Conservation (phyloP, 768 basidiomycete species). For the Naganishia randhawae region DNA sequence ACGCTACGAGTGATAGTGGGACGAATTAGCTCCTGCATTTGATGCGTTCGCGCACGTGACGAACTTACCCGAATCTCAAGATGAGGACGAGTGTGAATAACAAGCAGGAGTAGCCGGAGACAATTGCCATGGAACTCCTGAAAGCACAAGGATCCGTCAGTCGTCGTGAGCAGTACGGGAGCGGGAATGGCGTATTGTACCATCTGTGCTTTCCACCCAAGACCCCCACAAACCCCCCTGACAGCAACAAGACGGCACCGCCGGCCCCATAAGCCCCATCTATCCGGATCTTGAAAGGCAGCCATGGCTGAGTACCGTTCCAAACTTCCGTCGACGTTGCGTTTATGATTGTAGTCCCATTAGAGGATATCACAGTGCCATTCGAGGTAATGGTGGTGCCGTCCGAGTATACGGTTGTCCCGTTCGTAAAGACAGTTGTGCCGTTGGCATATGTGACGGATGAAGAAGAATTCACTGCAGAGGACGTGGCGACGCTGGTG, state of each 20-base stretch:
- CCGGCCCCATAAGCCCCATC: slow-evolving; percentile 87
- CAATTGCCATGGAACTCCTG: slow-evolving; percentile 90
- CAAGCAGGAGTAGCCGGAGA: slow-evolving; percentile 82
- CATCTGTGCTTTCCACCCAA: slow-evolving; percentile 95
- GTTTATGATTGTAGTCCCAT: slow-evolving; percentile 30
- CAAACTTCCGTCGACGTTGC: slow-evolving; percentile 36
- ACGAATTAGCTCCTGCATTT: background rate
- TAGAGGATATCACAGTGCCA: slow-evolving; percentile 31
- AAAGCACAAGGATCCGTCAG: background rate
- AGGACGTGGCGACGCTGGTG: slow-evolving; percentile 35
- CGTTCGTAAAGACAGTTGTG: slow-evolving; percentile 31
- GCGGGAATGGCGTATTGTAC: slow-evolving; percentile 54
- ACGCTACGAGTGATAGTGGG: slow-evolving; percentile 69
- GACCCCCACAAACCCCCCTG: slow-evolving; percentile 82
- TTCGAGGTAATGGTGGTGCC: slow-evolving; percentile 7
- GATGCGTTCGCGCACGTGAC: background rate
- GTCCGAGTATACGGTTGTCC: slow-evolving; percentile 26
- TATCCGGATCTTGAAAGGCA: slow-evolving; percentile 62
- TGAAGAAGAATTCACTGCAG: background rate
- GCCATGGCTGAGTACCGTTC: slow-evolving; percentile 41
- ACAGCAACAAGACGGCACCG: slow-evolving; percentile 80
- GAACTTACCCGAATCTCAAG: slow-evolving; percentile 45
- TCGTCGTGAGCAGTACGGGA: slow-evolving; percentile 10
- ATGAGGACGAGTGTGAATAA: slow-evolving; percentile 84
- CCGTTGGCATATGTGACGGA: slow-evolving; percentile 16